phyloP scores from a whole-genome alignment of 73 alveolate species.

The Durusdinium trenchii region DNA sequence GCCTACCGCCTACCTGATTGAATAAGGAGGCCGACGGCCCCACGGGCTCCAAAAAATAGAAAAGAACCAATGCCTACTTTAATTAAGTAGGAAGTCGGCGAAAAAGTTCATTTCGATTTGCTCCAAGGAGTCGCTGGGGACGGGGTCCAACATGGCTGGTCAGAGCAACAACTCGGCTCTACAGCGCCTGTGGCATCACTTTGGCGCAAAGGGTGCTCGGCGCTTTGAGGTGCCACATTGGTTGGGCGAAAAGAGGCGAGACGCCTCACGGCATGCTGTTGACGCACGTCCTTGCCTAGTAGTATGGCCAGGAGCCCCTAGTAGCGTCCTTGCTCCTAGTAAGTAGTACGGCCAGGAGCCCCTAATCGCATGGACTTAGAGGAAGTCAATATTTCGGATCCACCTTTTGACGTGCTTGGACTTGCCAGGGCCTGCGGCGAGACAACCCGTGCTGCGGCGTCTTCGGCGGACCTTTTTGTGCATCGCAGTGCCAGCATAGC shows the following conservation, averaged over 20 bases:
- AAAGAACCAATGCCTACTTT: too few relatives aligned
- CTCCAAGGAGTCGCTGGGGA: conserved; percentile 22
- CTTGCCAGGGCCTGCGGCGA: conserved; percentile 64
- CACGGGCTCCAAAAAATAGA: too few relatives aligned
- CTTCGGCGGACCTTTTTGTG: conserved; percentile 11
- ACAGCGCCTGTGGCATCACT: conserved; percentile 47
- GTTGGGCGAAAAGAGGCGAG: conserved; percentile 14
- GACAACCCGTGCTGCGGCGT: not conserved
- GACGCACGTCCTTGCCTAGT: too few relatives aligned
- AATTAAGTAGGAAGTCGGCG: too few relatives aligned
- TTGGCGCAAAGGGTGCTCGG: conserved; percentile 12
- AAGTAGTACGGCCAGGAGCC: not conserved
- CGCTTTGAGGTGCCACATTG: conserved; percentile 79
- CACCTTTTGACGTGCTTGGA: not conserved
- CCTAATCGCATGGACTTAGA: not conserved
- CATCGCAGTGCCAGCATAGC: conserved; percentile 86
- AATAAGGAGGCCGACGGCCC: too few relatives aligned
- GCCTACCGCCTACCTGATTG: too few relatives aligned
- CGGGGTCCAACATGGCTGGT: conserved; percentile 82
- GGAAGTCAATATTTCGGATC: too few relatives aligned
- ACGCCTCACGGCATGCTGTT: too few relatives aligned
- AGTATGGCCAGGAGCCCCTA: not conserved
- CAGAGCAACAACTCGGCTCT: conserved; percentile 66
- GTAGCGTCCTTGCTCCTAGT: not conserved
- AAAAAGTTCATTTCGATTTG: too few relatives aligned